A percentile compares a stretch with the other conserved stretches of the same genome.
Conservation (phyloP, 352 stramenopile genomes). For the Phytopythium vexans region DNA sequence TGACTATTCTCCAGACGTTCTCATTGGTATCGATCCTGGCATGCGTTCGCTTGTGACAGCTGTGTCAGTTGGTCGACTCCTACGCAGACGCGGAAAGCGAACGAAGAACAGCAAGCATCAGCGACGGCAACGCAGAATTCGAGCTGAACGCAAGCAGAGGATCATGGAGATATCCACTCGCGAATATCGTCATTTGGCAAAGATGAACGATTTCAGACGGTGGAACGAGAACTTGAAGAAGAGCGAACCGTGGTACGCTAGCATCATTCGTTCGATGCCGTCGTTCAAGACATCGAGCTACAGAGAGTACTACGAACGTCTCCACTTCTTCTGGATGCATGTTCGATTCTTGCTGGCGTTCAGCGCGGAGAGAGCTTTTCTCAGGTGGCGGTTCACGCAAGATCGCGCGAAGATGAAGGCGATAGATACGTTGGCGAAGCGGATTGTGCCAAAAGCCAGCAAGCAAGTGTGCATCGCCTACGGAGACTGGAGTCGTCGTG, state of each 20-base stretch:
- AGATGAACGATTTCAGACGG: constrained; percentile 2
- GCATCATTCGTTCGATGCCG: constrained; percentile 6
- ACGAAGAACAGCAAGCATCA: too few relatives aligned
- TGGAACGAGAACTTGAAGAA: constrained; percentile 11
- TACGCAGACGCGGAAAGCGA: not conserved
- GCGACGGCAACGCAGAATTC: not conserved
- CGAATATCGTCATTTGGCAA: constrained; percentile 5
- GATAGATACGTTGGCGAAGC: constrained; percentile 4
- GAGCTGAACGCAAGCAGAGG: not conserved
- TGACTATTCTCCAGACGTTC: constrained; percentile 1
- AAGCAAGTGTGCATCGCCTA: constrained; percentile 7
- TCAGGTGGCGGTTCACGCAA: constrained; percentile 2
- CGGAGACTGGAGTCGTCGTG: constrained; percentile 5
- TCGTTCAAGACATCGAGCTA: constrained; percentile 14
- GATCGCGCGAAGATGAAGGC: not conserved
- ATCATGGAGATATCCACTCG: constrained; percentile 2
- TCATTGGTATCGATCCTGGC: constrained; percentile 8
- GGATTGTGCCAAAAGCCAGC: constrained; percentile 1
- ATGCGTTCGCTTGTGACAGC: constrained; percentile 6
- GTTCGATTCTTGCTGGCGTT: constrained; percentile 5
- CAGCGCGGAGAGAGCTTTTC: constrained; percentile 2
- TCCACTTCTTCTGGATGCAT: constrained; percentile 6
- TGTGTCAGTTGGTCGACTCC: not conserved
- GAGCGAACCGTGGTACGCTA: constrained; percentile 5
- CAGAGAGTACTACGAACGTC: constrained; percentile 3